phyloP scores from a whole-genome alignment of 179 eudicot genomes.

The Corrigiola litoralis region DNA sequence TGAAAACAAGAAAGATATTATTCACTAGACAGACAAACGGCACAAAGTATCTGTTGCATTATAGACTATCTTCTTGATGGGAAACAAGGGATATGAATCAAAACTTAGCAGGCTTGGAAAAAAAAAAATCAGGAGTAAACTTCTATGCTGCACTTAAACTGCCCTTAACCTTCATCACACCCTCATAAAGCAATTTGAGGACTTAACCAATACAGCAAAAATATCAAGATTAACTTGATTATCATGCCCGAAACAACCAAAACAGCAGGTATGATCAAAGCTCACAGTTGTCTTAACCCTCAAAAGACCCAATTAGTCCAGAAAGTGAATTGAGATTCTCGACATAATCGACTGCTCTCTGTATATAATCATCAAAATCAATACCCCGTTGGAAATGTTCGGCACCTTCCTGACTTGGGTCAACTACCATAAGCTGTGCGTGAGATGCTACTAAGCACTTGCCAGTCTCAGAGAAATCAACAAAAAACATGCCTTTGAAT shows the following conservation, averaged over 20 bases:
- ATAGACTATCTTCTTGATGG: slow-evolving; percentile 6
- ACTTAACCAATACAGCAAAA: too few species aligned
- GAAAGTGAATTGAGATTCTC: slow-evolving; percentile 5
- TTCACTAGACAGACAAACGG: too few species aligned
- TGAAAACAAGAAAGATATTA: too few species aligned
- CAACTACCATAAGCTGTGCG: neutral
- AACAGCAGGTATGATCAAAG: too few species aligned
- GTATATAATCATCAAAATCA: neutral
- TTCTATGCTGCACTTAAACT: slow-evolving; percentile 92
- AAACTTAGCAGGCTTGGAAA: slow-evolving; percentile 95
- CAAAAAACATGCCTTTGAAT: neutral
- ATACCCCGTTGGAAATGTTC: neutral
- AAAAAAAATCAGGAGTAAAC: slow-evolving; percentile 93
- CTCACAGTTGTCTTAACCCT: too few species aligned
- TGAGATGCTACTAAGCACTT: neutral
- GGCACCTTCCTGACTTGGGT: neutral
- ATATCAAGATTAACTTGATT: too few species aligned
- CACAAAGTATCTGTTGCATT: neutral
- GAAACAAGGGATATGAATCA: slow-evolving; percentile 30
- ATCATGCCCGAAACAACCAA: too few species aligned
- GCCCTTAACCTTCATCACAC: slow-evolving; percentile 88
- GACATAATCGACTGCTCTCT: neutral
- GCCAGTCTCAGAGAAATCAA: neutral
- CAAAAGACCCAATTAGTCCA: neutral
- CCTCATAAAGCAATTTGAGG: slow-evolving; percentile 97